Percentiles rank a stretch among this genome's conserved stretches.
These are phyloP conservation scores for Dorcoceras hygrometricum DNA, from an alignment of 257 asterid genomes.

Conservation along the genomic window DNA sequence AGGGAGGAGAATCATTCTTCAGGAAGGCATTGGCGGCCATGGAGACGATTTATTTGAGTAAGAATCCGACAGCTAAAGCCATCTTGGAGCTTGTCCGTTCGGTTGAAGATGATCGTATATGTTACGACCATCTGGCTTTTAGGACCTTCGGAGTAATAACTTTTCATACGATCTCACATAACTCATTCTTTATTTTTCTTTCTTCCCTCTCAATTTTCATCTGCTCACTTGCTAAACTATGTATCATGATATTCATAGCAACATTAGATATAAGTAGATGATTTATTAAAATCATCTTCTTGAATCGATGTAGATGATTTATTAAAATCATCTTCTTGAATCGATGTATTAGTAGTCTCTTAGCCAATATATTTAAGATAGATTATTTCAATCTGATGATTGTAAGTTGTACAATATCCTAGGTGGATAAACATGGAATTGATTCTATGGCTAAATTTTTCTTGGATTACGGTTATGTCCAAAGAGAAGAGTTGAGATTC, in stretches of 20 bases:
- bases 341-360: too few species aligned
- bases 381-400: not conserved
- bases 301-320: too few species aligned
- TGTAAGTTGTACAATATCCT: constrained; percentile 5
- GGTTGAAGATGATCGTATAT: constrained; percentile 54
- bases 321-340: too few species aligned
- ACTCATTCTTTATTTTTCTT: not conserved
- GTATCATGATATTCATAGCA: not conserved
- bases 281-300: too few species aligned
- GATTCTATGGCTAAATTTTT: constrained; percentile 75
- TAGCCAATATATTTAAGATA: too few species aligned
- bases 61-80: constrained; percentile 79
- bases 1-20: constrained; percentile 88
- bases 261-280: too few species aligned
- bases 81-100: constrained; percentile 77
- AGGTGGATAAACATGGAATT: constrained; percentile 88
- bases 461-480: constrained; percentile 75
- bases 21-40: constrained; percentile 64
- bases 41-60: constrained; percentile 71
- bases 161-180: not conserved
- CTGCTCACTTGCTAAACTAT: not conserved
- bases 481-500: constrained; percentile 82
- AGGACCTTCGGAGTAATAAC: constrained; percentile 77
- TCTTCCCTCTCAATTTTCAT: not conserved
- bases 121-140: constrained; percentile 90